A percentile compares a stretch with the other conserved stretches of the same genome.
phyloP scores from a whole-genome alignment of 2,329 filamentous ascomycete species.

The Chaetothyriales sp. region DNA sequence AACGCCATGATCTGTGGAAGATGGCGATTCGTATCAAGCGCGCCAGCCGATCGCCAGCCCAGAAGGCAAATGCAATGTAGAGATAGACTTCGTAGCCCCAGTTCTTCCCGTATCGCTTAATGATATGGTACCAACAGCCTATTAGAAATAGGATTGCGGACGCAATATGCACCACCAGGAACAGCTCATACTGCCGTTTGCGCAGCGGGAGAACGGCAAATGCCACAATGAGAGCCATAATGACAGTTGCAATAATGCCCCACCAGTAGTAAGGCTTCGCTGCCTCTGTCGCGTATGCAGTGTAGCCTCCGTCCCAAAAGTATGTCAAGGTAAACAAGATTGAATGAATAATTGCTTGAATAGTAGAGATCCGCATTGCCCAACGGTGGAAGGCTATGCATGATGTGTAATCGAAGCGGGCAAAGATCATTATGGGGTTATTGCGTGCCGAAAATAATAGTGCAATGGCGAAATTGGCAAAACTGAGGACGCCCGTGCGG shows the following conservation, averaged over 20 bases:
- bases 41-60: conserved; percentile 7
- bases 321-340: conserved; percentile 6
- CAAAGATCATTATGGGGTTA: conserved; percentile 8
- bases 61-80: conserved; percentile 29
- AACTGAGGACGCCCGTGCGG: conserved; percentile 10
- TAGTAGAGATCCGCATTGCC: conserved; percentile 5
- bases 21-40: too few species aligned
- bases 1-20: too few species aligned
- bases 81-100: conserved; percentile 37
- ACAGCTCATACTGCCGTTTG: conserved; percentile 20
- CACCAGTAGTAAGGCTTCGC: conserved; percentile 17
- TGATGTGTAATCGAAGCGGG: conserved; percentile 21
- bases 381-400: conserved; percentile 9
- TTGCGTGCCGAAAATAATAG: conserved; percentile 9
- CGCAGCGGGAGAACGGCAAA: conserved; percentile 20
- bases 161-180: conserved; percentile 22
- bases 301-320: conserved; percentile 1
- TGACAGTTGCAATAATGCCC: conserved; percentile 25
- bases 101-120: conserved; percentile 24
- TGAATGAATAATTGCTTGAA: conserved; percentile 10
- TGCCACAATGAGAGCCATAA: conserved; percentile 18
- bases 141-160: conserved; percentile 20
- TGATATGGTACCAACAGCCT: conserved; percentile 25
- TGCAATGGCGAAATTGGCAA: conserved; percentile 9
- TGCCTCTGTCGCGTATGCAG: conserved; percentile 4